A percentile compares a stretch with the other conserved stretches of the same genome.
phyloP scores from a whole-genome alignment of 495 filamentous ascomycete species.

The Rhypophila decipiens region DNA sequence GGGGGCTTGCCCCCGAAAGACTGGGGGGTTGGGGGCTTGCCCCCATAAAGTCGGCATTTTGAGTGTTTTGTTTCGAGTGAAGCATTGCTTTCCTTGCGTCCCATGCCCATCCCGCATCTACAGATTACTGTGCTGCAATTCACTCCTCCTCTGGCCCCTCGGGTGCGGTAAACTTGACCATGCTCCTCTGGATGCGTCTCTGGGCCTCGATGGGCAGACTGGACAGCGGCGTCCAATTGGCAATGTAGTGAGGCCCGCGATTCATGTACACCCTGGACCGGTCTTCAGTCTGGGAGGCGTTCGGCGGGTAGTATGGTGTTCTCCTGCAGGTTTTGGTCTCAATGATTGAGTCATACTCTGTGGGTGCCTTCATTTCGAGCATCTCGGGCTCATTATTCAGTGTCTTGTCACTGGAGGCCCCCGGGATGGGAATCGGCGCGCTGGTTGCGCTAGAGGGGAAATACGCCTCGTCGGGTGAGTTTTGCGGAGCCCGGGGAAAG shows the following conservation, averaged over 20 bases:
- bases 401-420: background rate
- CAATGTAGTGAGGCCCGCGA: slow-evolving; percentile 14
- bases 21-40: too few relatives aligned
- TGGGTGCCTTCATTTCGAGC: background rate
- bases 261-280: slow-evolving; percentile 16
- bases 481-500: background rate
- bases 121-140: too few relatives aligned
- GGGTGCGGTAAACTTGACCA: slow-evolving; percentile 9
- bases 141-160: background rate
- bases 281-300: slow-evolving; percentile 13
- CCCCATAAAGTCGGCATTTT: too few relatives aligned
- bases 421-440: too few relatives aligned
- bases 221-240: slow-evolving; percentile 20
- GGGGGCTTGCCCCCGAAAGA: too few relatives aligned
- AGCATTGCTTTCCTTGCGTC: too few relatives aligned
- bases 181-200: slow-evolving; percentile 13
- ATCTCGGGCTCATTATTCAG: background rate
- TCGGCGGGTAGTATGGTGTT: slow-evolving; percentile 21
- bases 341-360: background rate
- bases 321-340: slow-evolving; percentile 1
- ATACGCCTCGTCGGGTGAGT: background rate
- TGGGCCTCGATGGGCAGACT: slow-evolving; percentile 16
- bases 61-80: too few relatives aligned
- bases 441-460: background rate
- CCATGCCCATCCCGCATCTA: too few relatives aligned